A percentile compares a stretch with the other conserved stretches of the same genome.
These are phyloP conservation scores for Cladorrhinum sp. DNA, from an alignment of 2,329 filamentous ascomycete genomes.

Conservation along the genomic window DNA sequence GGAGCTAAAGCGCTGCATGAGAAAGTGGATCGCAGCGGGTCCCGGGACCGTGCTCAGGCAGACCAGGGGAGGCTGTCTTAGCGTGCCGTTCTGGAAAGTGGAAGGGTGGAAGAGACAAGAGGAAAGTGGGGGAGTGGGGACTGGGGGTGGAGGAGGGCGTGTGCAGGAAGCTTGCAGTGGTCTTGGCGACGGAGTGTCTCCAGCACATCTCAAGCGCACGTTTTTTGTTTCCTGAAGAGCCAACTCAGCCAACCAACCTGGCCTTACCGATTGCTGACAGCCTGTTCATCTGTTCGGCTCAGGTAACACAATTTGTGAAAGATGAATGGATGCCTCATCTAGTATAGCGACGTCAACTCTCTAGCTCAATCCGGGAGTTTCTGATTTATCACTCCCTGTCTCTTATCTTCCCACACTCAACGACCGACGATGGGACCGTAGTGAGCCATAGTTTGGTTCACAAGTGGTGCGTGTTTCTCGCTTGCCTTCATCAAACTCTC, in stretches of 20 bases:
- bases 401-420: not conserved
- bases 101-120: constrained; percentile 3
- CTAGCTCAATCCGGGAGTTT: not conserved
- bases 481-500: too few species aligned
- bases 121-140: constrained; percentile 12
- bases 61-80: constrained; percentile 15
- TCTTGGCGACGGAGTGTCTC: constrained; percentile 10
- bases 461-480: not conserved
- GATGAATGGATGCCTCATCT: not conserved
- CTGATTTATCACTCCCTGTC: not conserved
- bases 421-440: not conserved
- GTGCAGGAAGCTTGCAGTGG: constrained; percentile 12
- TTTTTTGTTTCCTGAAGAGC: constrained; percentile 18
- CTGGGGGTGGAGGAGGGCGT: constrained; percentile 3
- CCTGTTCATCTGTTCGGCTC: not conserved
- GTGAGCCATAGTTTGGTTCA: not conserved
- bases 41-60: constrained; percentile 17
- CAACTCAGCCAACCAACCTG: not conserved
- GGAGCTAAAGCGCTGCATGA: constrained; percentile 16
- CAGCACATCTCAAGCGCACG: constrained; percentile 14
- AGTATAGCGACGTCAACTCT: not conserved
- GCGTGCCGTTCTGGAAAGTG: constrained; percentile 22
- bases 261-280: not conserved
- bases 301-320: not conserved
- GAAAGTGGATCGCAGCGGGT: constrained; percentile 12